Evolutionary conservation across 148 eudicot species (phyloP).

Genomic region (Rhododendron molle): DNA sequence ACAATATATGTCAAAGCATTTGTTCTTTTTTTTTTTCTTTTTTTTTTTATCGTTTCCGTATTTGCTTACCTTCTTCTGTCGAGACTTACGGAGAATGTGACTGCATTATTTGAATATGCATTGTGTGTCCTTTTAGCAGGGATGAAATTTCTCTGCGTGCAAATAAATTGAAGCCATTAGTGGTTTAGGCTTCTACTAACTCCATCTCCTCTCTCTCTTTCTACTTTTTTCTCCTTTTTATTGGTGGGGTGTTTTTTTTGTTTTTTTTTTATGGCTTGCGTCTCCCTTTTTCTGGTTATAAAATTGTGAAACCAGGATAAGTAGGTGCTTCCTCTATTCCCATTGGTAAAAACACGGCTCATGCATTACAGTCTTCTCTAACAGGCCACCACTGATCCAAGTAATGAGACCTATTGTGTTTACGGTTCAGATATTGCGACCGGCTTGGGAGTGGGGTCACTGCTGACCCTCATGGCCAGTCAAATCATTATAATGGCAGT

Average conservation of each 20-base stretch:
- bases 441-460: conserved; percentile 60
- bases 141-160: neutral
- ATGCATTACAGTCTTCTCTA: conserved; percentile 10
- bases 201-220: neutral
- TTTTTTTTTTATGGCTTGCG: neutral
- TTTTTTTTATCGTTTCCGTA: too few species aligned
- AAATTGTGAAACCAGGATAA: neutral
- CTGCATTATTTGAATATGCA: neutral
- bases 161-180: neutral
- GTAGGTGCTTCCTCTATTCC: neutral
- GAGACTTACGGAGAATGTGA: neutral
- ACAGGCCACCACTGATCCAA: conserved; percentile 39
- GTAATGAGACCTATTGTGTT: conserved; percentile 30
- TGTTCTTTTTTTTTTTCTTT: neutral
- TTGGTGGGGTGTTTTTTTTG: neutral
- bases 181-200: neutral
- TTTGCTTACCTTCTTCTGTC: neutral
- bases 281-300: neutral
- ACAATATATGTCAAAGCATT: neutral
- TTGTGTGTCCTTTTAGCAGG: neutral
- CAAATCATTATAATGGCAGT: conserved; percentile 69
- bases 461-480: conserved; percentile 61
- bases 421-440: conserved; percentile 68
- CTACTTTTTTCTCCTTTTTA: neutral
- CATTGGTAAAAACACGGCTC: neutral